Evolutionary conservation across 768 basidiomycete genomes (phyloP).

Genomic region (Podaxis sp.): DNA sequence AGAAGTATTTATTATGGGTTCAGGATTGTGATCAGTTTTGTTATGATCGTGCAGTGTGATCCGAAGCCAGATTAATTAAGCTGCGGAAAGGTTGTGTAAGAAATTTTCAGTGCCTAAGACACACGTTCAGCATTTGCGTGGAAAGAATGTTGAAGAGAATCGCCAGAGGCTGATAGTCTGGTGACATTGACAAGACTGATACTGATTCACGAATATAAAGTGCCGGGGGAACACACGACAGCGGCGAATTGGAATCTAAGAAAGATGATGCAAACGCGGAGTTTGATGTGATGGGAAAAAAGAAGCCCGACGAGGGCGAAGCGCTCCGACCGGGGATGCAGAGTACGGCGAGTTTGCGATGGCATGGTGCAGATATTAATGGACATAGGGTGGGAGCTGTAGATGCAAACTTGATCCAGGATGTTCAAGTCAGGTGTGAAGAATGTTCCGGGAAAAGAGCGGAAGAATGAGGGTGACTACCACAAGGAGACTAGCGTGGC

Average conservation of each 20-base stretch:
- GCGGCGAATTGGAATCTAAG: neutral
- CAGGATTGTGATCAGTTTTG: neutral
- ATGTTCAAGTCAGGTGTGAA: neutral
- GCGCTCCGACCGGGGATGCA: conserved; percentile 8
- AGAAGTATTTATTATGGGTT: neutral
- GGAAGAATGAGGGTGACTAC: neutral
- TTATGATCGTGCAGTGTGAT: conserved; percentile 2
- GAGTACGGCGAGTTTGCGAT: neutral
- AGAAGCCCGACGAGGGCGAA: neutral
- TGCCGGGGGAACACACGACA: neutral
- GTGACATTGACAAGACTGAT: neutral
- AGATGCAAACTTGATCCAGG: neutral
- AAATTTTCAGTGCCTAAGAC: neutral
- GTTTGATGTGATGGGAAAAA: neutral
- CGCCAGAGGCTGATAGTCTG: neutral
- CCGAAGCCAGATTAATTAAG: conserved; percentile 9
- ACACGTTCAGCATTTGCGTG: neutral
- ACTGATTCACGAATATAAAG: neutral
- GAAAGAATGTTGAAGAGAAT: neutral
- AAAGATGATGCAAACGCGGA: neutral
- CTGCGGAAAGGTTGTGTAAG: conserved; percentile 1
- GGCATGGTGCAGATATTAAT: neutral
- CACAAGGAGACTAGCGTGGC: neutral
- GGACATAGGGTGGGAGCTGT: neutral
- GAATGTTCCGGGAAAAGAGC: neutral